Base-by-base conservation (phyloP, 495 filamentous ascomycete species). In the Chaetomium fimeti region DNA sequence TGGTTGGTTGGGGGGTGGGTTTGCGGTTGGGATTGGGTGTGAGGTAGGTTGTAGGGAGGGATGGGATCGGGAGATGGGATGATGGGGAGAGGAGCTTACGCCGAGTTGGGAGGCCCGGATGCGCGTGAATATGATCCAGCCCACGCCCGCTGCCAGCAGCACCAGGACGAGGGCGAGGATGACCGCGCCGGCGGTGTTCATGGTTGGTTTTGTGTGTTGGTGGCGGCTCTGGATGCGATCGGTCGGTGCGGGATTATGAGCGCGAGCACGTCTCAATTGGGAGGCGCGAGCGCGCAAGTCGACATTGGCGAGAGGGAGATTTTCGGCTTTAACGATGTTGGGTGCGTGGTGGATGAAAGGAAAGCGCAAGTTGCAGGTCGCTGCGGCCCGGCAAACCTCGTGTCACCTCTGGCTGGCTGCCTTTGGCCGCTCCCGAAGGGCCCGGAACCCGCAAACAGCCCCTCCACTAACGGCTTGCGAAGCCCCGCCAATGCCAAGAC, bases 81-180 rank as follows among this genome's bases (percentile, higher is more conserved):
- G 25, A 20, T 15, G 64, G 13, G n/a, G 28, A 22, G 22, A 2
- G 29, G 7, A 2, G 29, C 80, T 69, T 75, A 83, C 80, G 51
- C 88, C 88, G 42, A 88, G 76, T 15, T 83, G 81, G 53, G 83
- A 77, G 45, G 88, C 88, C 64, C 84, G 84, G 48, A 86, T 68
- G 64, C 86, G 85, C 2, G 83, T 81, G 67, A 81, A 87, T 64
- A 82, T 68, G 63, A 87, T 67, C 77, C 80, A 88, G 57, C 76
- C 82, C 58, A 76, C 65, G 24, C 71, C 73, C 22, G 70, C 76
- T 60, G 74, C 74, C 52, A 84, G 38, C 48, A 84, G 68, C 57
- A 83, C 63, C 61, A 87, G 69, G 73, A 86, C 64, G 66, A 83
- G 64, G 69, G 83, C 74, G 64, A 84, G 77, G 63, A 84, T 71